These are phyloP conservation scores for Coriaria nepalensis DNA, from an alignment of 306 rosid genomes.

Conservation along the genomic window DNA sequence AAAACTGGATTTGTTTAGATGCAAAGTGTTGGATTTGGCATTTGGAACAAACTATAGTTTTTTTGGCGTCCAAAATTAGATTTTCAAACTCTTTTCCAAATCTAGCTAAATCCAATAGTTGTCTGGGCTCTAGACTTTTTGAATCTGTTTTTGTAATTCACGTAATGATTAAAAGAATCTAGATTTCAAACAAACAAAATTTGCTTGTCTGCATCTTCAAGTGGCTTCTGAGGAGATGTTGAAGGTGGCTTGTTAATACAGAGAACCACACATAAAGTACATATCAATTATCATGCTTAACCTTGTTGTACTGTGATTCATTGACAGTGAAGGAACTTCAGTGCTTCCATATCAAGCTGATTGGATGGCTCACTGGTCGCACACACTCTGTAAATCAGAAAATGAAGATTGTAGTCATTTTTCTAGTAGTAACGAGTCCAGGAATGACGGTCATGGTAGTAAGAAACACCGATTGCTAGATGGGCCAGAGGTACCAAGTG, in stretches of 20 bases:
- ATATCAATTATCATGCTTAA: slow-evolving; percentile 32
- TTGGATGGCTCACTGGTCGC: slow-evolving; percentile 75
- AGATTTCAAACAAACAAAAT: too few species aligned
- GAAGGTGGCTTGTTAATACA: slow-evolving; percentile 1
- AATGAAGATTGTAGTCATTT: slow-evolving; percentile 15
- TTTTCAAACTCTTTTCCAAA: too few species aligned
- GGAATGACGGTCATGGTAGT: slow-evolving; percentile 21
- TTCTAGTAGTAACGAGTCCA: slow-evolving; percentile 20
- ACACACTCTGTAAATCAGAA: slow-evolving; percentile 29
- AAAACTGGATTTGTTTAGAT: too few species aligned
- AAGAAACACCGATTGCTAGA: slow-evolving; percentile 20
- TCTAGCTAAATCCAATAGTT: too few species aligned
- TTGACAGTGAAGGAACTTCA: slow-evolving; percentile 24
- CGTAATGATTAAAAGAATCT: too few species aligned
- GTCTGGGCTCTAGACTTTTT: too few species aligned
- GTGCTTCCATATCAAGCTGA: slow-evolving; percentile 24
- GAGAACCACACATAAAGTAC: neutral
- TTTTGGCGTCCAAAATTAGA: too few species aligned
- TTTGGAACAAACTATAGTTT: too few species aligned
- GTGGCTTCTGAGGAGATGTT: slow-evolving; percentile 12
- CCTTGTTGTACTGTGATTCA: slow-evolving; percentile 14
- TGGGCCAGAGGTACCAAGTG: slow-evolving; percentile 15
- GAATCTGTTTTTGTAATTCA: too few species aligned
- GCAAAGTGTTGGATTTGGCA: too few species aligned
- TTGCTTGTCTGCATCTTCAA: slow-evolving; percentile 3